Evolutionary conservation across 2,329 filamentous ascomycete genomes (phyloP).

Genomic region (Sphaerostilbella broomeana): DNA sequence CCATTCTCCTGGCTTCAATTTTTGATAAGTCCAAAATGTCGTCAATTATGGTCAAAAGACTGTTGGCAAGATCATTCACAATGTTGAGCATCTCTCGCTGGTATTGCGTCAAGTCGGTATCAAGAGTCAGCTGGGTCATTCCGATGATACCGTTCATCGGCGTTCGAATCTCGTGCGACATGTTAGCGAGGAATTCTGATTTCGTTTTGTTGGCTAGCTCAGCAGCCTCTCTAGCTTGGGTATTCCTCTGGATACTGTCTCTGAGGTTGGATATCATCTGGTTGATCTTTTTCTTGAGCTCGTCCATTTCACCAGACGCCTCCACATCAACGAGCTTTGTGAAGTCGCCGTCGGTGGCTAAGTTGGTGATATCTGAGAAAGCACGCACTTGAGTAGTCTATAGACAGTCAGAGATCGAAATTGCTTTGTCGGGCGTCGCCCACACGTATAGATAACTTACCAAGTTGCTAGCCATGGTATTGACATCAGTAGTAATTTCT

Average conservation of each 20-base stretch:
- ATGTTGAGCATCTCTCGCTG: constrained; percentile 98
- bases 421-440: too few relatives aligned
- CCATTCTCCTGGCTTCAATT: constrained; percentile 95
- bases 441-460: constrained; percentile 28
- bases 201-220: constrained; percentile 97
- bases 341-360: constrained; percentile 94
- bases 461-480: constrained; percentile 75
- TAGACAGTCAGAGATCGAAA: too few relatives aligned
- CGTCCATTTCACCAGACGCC: constrained; percentile 97
- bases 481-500: constrained; percentile 94
- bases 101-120: constrained; percentile 89
- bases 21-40: constrained; percentile 68
- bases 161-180: constrained; percentile 97
- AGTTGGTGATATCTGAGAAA: constrained; percentile 97
- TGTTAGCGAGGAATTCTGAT: constrained; percentile 96
- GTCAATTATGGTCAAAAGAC: constrained; percentile 93
- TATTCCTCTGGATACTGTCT: constrained; percentile 95
- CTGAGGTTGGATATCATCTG: constrained; percentile 96
- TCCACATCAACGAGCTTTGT: constrained; percentile 95
- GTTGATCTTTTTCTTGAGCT: constrained; percentile 98
- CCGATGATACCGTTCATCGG: constrained; percentile 97
- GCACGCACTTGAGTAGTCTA: constrained; percentile 95
- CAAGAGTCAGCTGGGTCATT: constrained; percentile 93
- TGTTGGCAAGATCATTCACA: constrained; percentile 93
- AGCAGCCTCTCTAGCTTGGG: constrained; percentile 87